These are phyloP conservation scores for Erodium moschatum DNA, from an alignment of 441 rosid species.

Conservation along the genomic window DNA sequence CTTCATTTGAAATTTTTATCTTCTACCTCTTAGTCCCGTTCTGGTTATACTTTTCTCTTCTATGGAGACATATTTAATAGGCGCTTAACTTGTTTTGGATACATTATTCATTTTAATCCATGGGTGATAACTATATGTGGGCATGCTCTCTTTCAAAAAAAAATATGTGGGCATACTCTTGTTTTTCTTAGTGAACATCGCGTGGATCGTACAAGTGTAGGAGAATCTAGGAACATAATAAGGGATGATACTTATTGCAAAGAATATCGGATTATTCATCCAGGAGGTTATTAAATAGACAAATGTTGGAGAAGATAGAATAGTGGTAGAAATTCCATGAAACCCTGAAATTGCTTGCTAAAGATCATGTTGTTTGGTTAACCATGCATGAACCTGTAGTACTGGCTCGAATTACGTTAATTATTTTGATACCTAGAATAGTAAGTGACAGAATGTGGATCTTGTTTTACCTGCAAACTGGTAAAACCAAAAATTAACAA, in stretches of 20 bases:
- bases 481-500: neutral
- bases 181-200: neutral
- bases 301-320: constrained; percentile 4
- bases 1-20: constrained; percentile 2
- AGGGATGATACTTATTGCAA: neutral
- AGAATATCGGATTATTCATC: neutral
- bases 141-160: no score
- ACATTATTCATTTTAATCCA: neutral
- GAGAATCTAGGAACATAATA: constrained; percentile 1
- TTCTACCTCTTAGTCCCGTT: constrained; percentile 1
- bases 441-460: neutral
- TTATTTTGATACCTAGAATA: neutral
- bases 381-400: constrained; percentile 4
- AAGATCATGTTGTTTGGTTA: constrained; percentile 6
- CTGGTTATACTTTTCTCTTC: neutral
- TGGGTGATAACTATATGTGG: neutral
- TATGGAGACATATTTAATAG: neutral
- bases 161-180: no score
- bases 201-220: neutral
- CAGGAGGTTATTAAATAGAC: neutral
- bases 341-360: neutral
- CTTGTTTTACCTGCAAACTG: neutral
- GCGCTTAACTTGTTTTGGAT: neutral
- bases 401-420: neutral
- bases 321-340: neutral